A percentile compares a stretch with the other conserved stretches of the same genome.
These are phyloP conservation scores for Mycena metata DNA, from an alignment of 768 basidiomycete species.

Conservation along the genomic window DNA sequence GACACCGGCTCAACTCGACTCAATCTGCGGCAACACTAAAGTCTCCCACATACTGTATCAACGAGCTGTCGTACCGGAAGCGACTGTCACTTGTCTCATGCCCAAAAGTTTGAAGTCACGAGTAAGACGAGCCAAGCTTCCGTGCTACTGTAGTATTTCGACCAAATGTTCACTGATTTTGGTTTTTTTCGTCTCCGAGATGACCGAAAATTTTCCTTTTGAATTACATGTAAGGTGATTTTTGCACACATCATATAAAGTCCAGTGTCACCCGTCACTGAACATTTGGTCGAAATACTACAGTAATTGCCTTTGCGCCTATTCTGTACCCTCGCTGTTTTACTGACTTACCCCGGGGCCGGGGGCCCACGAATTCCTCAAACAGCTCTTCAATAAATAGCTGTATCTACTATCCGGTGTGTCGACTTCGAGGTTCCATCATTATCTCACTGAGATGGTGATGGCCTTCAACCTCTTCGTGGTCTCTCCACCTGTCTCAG, in stretches of 20 bases:
- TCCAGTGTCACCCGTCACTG: too few relatives aligned
- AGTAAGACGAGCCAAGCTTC: constrained; percentile 11
- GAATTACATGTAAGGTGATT: too few relatives aligned
- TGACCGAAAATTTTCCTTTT: too few relatives aligned
- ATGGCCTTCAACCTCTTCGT: not conserved
- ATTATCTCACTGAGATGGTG: too few relatives aligned
- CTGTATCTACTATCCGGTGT: constrained; percentile 6
- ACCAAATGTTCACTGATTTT: too few relatives aligned
- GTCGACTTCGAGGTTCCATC: not conserved
- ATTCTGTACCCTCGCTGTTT: constrained; percentile 1
- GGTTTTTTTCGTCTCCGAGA: too few relatives aligned
- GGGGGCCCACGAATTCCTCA: not conserved
- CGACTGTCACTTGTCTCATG: constrained; percentile 14
- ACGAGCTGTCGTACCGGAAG: constrained; percentile 13
- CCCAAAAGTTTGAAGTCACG: constrained; percentile 13
- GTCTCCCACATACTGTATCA: not conserved
- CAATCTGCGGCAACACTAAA: constrained; percentile 3
- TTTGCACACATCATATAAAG: too few relatives aligned
- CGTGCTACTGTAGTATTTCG: too few relatives aligned
- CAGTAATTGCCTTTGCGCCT: constrained; percentile 1
- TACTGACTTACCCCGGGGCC: constrained; percentile 8
- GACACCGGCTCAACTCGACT: not conserved
- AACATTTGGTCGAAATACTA: too few relatives aligned
- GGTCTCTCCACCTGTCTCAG: constrained; percentile 13
- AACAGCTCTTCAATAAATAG: constrained; percentile 13